Conservation (phyloP, 306 rosid species). For the Alnus glutinosa region DNA sequence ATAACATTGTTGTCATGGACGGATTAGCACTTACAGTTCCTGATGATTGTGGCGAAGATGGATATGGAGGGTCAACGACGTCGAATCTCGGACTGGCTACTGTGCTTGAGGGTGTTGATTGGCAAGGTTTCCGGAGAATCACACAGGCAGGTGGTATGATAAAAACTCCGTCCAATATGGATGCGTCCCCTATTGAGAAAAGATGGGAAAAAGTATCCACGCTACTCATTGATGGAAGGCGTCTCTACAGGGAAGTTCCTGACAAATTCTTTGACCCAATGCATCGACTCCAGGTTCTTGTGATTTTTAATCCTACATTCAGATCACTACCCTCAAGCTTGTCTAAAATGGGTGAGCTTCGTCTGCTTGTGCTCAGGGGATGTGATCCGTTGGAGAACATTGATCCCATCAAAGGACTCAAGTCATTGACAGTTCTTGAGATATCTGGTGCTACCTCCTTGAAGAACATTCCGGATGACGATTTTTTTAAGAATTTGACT, state of each 20-base stretch:
- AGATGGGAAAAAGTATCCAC: slow-evolving; percentile 25
- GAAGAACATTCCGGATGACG: neutral
- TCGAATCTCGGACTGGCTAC: slow-evolving; percentile 35
- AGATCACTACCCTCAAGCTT: neutral
- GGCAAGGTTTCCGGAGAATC: slow-evolving; percentile 35
- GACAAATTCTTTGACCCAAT: slow-evolving; percentile 21
- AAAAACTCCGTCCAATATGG: slow-evolving; percentile 13
- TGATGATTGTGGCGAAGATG: slow-evolving; percentile 8
- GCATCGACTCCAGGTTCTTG: slow-evolving; percentile 19
- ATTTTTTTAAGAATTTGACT: neutral
- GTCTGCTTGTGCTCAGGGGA: slow-evolving; percentile 42
- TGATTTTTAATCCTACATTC: slow-evolving; percentile 30
- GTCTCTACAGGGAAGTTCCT: slow-evolving; percentile 26
- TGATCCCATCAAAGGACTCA: neutral
- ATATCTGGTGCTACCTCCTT: slow-evolving; percentile 37
- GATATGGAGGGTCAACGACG: neutral
- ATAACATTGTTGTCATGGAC: slow-evolving; percentile 19
- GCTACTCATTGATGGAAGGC: slow-evolving; percentile 33
- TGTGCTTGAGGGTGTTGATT: slow-evolving; percentile 21
- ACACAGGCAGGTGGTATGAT: slow-evolving; percentile 31
- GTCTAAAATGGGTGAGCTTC: slow-evolving; percentile 12
- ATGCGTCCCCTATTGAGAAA: neutral
- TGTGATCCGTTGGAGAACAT: slow-evolving; percentile 33
- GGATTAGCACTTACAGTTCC: neutral
- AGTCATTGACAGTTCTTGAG: slow-evolving; percentile 28